Conservation (phyloP, 345 rosid species). For the Linum tenue region DNA sequence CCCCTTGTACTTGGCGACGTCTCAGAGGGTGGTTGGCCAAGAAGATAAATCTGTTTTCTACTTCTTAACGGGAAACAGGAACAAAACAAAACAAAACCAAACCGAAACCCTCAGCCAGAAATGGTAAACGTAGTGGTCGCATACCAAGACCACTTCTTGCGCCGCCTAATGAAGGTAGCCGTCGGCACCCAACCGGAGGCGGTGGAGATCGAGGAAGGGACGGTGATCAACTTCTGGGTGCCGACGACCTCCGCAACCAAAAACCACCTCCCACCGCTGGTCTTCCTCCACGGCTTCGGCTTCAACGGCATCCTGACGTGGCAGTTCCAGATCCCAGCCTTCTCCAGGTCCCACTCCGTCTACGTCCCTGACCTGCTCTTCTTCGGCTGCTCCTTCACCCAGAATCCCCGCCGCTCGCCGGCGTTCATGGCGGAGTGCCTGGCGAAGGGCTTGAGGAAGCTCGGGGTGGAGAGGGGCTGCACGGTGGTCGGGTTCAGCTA, state of each 20-base stretch:
- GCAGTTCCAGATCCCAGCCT: constrained; percentile 33
- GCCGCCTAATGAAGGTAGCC: neutral
- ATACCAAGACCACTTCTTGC: neutral
- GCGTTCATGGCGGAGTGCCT: constrained; percentile 38
- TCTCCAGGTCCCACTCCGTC: constrained; percentile 24
- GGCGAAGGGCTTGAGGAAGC: constrained; percentile 25
- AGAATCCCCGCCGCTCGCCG: constrained; percentile 15
- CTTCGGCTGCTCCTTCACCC: constrained; percentile 39
- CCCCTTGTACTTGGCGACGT: too few species aligned
- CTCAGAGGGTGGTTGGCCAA: too few species aligned
- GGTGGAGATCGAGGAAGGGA: constrained; percentile 29
- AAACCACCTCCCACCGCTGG: constrained; percentile 18
- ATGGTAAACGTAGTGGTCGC: neutral
- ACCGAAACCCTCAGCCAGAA: too few species aligned
- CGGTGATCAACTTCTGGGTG: constrained; percentile 34
- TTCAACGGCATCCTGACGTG: constrained; percentile 32
- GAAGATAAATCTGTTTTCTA: too few species aligned
- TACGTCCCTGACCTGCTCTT: constrained; percentile 43
- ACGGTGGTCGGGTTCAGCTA: constrained; percentile 35
- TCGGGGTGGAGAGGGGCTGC: constrained; percentile 32
- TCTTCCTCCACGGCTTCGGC: constrained; percentile 39
- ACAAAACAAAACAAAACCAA: too few species aligned
- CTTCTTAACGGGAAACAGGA: too few species aligned
- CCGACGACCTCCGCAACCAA: constrained; percentile 17
- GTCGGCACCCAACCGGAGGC: constrained; percentile 17